A percentile compares a stretch with the other conserved stretches of the same genome.
Evolutionary conservation across 2,329 filamentous ascomycete genomes (phyloP).

Genomic region (Colletotrichum spaethianum): DNA sequence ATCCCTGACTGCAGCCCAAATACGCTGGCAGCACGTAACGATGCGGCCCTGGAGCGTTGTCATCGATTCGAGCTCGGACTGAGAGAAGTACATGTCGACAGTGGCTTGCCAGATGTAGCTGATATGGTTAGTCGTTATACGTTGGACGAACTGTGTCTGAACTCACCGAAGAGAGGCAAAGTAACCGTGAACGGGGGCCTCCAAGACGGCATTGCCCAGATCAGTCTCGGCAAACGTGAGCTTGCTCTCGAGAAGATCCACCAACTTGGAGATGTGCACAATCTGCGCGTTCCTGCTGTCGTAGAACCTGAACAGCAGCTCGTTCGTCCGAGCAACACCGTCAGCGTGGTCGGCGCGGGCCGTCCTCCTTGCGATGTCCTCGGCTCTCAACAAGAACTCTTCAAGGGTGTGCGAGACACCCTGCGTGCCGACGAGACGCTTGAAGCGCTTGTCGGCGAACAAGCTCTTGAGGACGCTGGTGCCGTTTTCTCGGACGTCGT

Average conservation of each 20-base stretch:
- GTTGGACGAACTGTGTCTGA: neutral
- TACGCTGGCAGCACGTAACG: slow-evolving; percentile 71
- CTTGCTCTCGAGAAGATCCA: slow-evolving; percentile 75
- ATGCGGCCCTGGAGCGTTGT: slow-evolving; percentile 67
- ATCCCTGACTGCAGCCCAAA: slow-evolving; percentile 83
- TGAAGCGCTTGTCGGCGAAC: slow-evolving; percentile 57
- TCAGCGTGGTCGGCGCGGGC: slow-evolving; percentile 94
- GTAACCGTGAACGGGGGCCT: slow-evolving; percentile 78
- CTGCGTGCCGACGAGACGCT: slow-evolving; percentile 41
- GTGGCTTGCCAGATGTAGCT: slow-evolving; percentile 70
- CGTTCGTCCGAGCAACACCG: slow-evolving; percentile 84
- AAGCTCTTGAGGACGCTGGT: slow-evolving; percentile 64
- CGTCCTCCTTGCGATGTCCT: slow-evolving; percentile 75
- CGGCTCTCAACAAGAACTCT: slow-evolving; percentile 66
- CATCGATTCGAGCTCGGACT: slow-evolving; percentile 53
- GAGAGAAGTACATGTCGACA: slow-evolving; percentile 56
- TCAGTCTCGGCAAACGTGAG: slow-evolving; percentile 74
- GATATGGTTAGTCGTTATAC: slow-evolving; percentile 36
- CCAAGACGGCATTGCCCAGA: slow-evolving; percentile 75
- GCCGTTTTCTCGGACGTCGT: slow-evolving; percentile 82
- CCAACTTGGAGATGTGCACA: slow-evolving; percentile 69
- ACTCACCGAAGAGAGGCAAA: slow-evolving; percentile 76
- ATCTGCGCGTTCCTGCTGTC: slow-evolving; percentile 58
- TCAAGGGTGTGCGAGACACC: slow-evolving; percentile 51
- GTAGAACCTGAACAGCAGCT: slow-evolving; percentile 76